Conservation (phyloP, 306 rosid species). For the Argentina anserina region DNA sequence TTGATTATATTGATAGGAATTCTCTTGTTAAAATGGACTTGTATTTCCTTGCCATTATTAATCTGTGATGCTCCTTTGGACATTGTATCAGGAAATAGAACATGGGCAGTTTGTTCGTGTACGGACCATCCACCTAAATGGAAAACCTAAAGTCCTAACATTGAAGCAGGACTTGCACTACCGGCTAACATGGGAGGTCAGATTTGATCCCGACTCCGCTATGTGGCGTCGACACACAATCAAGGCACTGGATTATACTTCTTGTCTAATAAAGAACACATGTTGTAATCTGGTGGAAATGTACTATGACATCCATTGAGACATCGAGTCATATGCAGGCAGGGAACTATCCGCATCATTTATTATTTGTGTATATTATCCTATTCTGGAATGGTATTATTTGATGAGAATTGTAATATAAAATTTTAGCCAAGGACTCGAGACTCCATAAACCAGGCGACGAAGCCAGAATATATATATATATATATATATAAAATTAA, state of each 20-base stretch:
- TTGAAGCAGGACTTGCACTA: slow-evolving; percentile 94
- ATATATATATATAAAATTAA: too few species aligned
- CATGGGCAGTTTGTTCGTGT: slow-evolving; percentile 90
- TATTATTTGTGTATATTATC: background rate
- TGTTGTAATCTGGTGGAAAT: slow-evolving; percentile 10
- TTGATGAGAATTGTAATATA: background rate
- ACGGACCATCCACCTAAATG: slow-evolving; percentile 75
- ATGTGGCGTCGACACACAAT: slow-evolving; percentile 73
- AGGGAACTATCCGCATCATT: background rate
- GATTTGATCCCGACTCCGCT: slow-evolving; percentile 69
- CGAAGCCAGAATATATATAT: too few species aligned
- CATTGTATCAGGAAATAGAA: slow-evolving; percentile 56
- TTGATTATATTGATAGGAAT: too few species aligned
- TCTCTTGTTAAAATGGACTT: too few species aligned
- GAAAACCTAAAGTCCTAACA: slow-evolving; percentile 82
- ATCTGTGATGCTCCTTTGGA: slow-evolving; percentile 14
- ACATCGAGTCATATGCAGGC: background rate
- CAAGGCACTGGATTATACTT: slow-evolving; percentile 42
- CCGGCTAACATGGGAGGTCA: slow-evolving; percentile 92
- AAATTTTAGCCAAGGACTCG: too few species aligned
- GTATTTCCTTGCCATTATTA: background rate
- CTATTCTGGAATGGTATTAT: background rate
- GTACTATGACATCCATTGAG: background rate
- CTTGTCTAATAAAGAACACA: slow-evolving; percentile 21
- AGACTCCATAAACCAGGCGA: too few species aligned